Conservation (phyloP, 1,284 basidiomycete species). For the Abortiporus biennis region DNA sequence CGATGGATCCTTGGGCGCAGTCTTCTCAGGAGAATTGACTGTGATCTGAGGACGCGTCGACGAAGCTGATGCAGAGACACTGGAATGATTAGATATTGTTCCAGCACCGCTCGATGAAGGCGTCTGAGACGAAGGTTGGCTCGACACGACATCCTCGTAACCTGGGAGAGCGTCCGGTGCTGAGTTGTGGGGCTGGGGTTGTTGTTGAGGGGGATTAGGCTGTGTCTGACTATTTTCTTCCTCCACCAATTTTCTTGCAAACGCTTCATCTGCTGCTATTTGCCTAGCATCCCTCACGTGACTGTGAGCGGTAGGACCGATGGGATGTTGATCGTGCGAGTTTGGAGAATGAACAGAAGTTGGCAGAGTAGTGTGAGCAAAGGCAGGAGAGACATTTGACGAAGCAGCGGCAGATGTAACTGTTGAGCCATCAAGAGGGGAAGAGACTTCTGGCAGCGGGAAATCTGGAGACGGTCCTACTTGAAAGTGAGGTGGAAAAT, state of each 20-base stretch:
- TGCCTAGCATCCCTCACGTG: constrained; percentile 13
- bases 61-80: neutral
- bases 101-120: neutral
- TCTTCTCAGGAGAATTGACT: constrained; percentile 9
- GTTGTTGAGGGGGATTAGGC: neutral
- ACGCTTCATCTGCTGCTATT: constrained; percentile 30
- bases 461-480: neutral
- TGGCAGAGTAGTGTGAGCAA: neutral
- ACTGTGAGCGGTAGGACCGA: constrained; percentile 2
- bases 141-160: neutral
- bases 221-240: constrained; percentile 17
- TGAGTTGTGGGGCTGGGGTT: neutral
- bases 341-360: neutral
- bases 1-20: too few relatives aligned
- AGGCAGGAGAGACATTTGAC: neutral
- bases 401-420: neutral
- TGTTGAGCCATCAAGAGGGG: neutral
- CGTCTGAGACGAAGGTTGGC: neutral
- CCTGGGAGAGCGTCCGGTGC: neutral
- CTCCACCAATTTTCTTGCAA: constrained; percentile 26
- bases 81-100: too few relatives aligned
- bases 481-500: neutral
- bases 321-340: constrained; percentile 3
- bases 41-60: neutral
- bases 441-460: neutral